Percentiles rank a stretch among this genome's conserved stretches.
Evolutionary conservation across 148 eudicot species (phyloP).

Genomic region (Rhododendron williamsianum): DNA sequence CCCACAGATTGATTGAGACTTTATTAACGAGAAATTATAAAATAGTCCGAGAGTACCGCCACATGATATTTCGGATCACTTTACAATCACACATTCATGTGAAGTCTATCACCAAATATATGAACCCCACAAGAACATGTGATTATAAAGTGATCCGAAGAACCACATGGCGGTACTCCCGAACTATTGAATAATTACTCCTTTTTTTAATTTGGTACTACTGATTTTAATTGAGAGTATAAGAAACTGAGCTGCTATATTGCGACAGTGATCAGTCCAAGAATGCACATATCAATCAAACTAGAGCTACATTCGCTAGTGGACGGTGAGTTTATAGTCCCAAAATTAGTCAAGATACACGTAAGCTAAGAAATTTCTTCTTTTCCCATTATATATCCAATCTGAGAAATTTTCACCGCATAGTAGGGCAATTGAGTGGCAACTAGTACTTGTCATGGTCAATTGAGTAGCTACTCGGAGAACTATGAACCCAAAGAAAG

Average conservation of each 20-base stretch:
- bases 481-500: background rate
- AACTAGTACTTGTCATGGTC: background rate
- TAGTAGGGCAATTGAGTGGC: background rate
- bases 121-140: too few species aligned
- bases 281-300: background rate
- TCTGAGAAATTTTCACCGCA: background rate
- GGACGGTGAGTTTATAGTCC: too few species aligned
- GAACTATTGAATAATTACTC: too few species aligned
- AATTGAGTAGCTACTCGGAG: background rate
- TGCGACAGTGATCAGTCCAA: background rate
- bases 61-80: too few species aligned
- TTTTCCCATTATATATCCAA: background rate
- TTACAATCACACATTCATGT: too few species aligned
- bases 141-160: too few species aligned
- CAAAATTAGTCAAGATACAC: background rate
- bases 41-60: too few species aligned
- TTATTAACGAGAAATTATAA: background rate
- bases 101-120: too few species aligned
- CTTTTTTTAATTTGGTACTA: background rate
- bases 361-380: background rate
- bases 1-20: background rate
- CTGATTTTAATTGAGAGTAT: background rate
- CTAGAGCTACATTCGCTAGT: background rate
- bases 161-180: too few species aligned
- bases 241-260: background rate